phyloP scores from a whole-genome alignment of 768 basidiomycete species.

The Suillus placidus region DNA sequence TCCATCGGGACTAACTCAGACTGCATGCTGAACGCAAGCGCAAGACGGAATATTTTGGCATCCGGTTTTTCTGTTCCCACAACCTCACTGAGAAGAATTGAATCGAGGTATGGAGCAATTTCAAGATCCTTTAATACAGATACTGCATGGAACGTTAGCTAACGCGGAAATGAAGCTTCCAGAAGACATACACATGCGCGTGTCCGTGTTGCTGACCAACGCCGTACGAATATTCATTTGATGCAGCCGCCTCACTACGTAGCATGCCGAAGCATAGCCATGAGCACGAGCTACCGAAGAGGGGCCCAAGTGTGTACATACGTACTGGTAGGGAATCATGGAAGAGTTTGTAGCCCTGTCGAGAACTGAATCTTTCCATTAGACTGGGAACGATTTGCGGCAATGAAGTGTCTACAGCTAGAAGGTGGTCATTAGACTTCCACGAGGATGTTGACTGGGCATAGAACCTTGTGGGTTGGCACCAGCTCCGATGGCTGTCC shows the following conservation, averaged over 20 bases:
- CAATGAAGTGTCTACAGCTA: constrained; percentile 59
- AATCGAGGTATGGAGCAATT: constrained; percentile 49
- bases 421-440: constrained; percentile 16
- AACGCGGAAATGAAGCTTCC: neutral
- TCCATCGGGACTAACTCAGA: neutral
- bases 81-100: constrained; percentile 71
- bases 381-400: constrained; percentile 59
- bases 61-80: constrained; percentile 72
- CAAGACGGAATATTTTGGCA: constrained; percentile 55
- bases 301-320: constrained; percentile 21
- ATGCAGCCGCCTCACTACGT: constrained; percentile 48
- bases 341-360: constrained; percentile 66
- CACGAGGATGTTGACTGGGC: constrained; percentile 11
- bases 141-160: constrained; percentile 33
- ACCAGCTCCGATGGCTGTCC: constrained; percentile 77
- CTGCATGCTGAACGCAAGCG: constrained; percentile 38
- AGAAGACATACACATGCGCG: constrained; percentile 62
- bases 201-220: constrained; percentile 73
- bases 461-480: constrained; percentile 56
- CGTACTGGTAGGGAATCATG: constrained; percentile 55
- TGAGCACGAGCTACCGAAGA: constrained; percentile 8
- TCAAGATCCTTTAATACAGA: constrained; percentile 61
- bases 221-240: constrained; percentile 53
- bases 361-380: constrained; percentile 69
- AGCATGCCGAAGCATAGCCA: constrained; percentile 9